phyloP scores from a whole-genome alignment of 2,329 filamentous ascomycete genomes.

The Fusarium succisae region DNA sequence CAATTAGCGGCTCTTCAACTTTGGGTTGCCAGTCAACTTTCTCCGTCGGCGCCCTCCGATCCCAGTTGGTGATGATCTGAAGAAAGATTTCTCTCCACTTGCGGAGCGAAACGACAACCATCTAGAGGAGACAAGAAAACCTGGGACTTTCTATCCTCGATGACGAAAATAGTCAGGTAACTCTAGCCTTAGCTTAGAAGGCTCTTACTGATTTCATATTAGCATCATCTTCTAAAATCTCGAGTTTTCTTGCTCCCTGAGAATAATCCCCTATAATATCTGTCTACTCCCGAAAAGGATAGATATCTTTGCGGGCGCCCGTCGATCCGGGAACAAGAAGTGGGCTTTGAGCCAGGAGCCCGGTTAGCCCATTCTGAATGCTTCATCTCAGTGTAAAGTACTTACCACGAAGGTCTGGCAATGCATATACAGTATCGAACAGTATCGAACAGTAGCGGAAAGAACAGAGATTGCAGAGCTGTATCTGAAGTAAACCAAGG shows the following conservation, averaged over 20 bases:
- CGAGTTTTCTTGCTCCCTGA: not conserved
- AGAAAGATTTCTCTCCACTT: not conserved
- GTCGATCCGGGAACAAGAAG: slow-evolving; percentile 26
- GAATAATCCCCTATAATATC: not conserved
- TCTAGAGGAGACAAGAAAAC: not conserved
- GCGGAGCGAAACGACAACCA: slow-evolving; percentile 6
- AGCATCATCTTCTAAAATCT: not conserved
- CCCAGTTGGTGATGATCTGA: not conserved
- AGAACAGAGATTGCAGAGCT: slow-evolving; percentile 7
- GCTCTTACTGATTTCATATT: not conserved
- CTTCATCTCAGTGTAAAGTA: slow-evolving; percentile 3
- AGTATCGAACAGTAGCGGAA: slow-evolving; percentile 2
- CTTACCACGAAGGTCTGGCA: not conserved
- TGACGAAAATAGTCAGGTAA: not conserved
- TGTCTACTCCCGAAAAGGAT: slow-evolving; percentile 2
- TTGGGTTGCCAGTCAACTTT: not conserved
- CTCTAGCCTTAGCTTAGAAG: not conserved
- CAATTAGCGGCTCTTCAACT: slow-evolving; percentile 5
- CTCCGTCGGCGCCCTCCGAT: slow-evolving; percentile 30
- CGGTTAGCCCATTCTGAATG: slow-evolving; percentile 1
- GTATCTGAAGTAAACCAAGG: not conserved
- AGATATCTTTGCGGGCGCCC: slow-evolving; percentile 5
- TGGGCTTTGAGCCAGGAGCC: slow-evolving; percentile 19
- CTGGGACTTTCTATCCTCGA: not conserved
- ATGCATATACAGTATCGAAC: not conserved